A percentile compares a stretch with the other conserved stretches of the same genome.
Evolutionary conservation across 202 grass and related monocot species (phyloP).

Genomic region (Alloteropsis angusta): DNA sequence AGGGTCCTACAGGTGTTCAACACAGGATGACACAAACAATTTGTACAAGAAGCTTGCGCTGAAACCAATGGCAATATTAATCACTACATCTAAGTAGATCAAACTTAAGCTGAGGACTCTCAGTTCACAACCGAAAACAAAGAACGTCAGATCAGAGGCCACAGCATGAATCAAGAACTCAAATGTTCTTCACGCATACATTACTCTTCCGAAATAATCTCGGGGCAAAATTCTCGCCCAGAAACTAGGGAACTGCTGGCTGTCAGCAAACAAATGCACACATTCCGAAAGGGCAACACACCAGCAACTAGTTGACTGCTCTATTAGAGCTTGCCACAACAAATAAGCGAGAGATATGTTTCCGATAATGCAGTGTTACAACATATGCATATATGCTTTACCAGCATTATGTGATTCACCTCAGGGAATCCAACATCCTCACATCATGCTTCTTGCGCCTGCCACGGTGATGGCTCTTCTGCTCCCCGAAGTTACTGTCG

Average conservation of each 20-base stretch:
- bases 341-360: neutral
- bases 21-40: neutral
- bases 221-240: neutral
- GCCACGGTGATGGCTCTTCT: conserved; percentile 62
- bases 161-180: neutral
- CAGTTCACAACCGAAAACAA: neutral
- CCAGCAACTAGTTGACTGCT: neutral
- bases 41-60: neutral
- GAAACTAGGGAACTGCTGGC: neutral
- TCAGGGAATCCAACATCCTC: conserved; percentile 46
- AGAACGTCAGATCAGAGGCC: neutral
- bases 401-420: conserved; percentile 6
- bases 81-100: neutral
- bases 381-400: neutral
- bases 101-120: too few relatives aligned
- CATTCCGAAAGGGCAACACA: neutral
- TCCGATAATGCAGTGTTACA: neutral
- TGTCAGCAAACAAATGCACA: neutral
- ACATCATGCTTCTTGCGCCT: conserved; percentile 72
- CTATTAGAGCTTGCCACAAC: neutral
- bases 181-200: neutral
- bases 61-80: neutral
- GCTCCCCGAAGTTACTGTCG: conserved; percentile 61
- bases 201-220: neutral
- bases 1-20: neutral